These are phyloP conservation scores for Colletotrichum tamarilloi DNA, from an alignment of 2,329 filamentous ascomycete species.

Conservation along the genomic window DNA sequence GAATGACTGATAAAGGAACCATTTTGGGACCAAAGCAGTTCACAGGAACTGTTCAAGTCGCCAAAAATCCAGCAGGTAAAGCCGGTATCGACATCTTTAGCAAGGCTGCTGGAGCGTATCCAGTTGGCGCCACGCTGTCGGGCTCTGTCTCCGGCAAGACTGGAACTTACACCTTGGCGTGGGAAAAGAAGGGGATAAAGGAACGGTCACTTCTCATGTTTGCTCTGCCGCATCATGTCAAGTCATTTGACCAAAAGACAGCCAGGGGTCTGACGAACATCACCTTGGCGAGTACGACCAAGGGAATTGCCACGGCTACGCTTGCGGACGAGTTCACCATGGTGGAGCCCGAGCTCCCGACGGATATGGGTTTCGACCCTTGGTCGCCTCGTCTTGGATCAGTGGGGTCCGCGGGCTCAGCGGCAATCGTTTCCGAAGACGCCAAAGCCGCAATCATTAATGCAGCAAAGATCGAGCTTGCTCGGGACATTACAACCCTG, in stretches of 20 bases:
- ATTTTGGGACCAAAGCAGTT: constrained; percentile 53
- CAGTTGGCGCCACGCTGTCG: constrained; percentile 67
- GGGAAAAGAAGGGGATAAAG: constrained; percentile 70
- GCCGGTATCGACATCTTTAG: constrained; percentile 72
- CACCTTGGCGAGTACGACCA: constrained; percentile 78
- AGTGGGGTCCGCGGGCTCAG: constrained; percentile 65
- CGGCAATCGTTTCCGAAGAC: constrained; percentile 53
- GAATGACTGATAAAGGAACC: not conserved
- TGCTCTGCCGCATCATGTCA: constrained; percentile 80
- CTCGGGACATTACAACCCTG: constrained; percentile 72
- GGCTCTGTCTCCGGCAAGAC: constrained; percentile 64
- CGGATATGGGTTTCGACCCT: constrained; percentile 69
- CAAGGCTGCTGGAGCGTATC: constrained; percentile 74
- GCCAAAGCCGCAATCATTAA: constrained; percentile 64
- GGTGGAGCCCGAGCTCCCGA: constrained; percentile 73
- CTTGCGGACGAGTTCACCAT: constrained; percentile 77
- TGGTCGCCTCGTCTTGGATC: constrained; percentile 51
- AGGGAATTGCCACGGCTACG: constrained; percentile 78
- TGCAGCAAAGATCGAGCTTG: constrained; percentile 72
- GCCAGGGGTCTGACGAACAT: constrained; percentile 61
- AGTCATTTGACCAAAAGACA: constrained; percentile 70
- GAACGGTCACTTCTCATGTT: constrained; percentile 75
- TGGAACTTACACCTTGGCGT: constrained; percentile 76
- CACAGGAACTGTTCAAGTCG: constrained; percentile 81
- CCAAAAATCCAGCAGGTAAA: constrained; percentile 70